phyloP scores from a whole-genome alignment of 176 grass and related monocot species.

The Triticum urartu region DNA sequence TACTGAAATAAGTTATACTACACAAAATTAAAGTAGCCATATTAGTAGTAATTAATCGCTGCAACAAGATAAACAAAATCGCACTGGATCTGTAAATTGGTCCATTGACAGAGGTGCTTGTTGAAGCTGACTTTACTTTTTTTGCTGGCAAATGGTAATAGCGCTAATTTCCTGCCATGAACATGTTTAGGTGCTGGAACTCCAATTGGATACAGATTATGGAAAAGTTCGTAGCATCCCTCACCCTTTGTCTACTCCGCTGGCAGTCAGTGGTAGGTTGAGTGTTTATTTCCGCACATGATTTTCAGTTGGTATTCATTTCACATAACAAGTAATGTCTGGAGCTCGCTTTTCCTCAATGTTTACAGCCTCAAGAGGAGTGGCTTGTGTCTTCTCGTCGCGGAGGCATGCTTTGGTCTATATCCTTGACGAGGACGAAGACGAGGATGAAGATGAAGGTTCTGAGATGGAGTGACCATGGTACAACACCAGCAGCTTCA shows the following conservation, averaged over 20 bases:
- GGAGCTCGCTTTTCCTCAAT: background rate
- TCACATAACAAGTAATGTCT: constrained; percentile 13
- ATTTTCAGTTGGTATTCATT: constrained; percentile 13
- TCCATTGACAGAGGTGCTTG: constrained; percentile 3
- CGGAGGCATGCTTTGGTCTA: constrained; percentile 76
- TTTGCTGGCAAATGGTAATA: constrained; percentile 18
- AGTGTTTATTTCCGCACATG: constrained; percentile 22
- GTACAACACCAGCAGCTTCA: background rate
- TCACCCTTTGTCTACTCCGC: constrained; percentile 53
- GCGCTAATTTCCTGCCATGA: constrained; percentile 12
- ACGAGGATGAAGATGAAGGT: constrained; percentile 51
- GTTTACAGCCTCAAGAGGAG: constrained; percentile 77
- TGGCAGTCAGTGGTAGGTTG: constrained; percentile 88
- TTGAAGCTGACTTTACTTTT: background rate
- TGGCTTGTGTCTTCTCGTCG: constrained; percentile 79
- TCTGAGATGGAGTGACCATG: constrained; percentile 70
- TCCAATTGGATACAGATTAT: constrained; percentile 54
- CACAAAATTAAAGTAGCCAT: background rate
- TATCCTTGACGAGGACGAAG: constrained; percentile 92
- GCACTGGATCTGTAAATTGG: background rate
- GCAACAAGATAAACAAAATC: background rate
- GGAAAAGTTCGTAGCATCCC: constrained; percentile 80
- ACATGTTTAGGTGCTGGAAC: constrained; percentile 26
- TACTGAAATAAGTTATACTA: background rate
- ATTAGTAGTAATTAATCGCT: background rate